A percentile compares a stretch with the other conserved stretches of the same genome.
Conservation (phyloP, 2,329 filamentous ascomycete species). For the Cyphellophora europaea region DNA sequence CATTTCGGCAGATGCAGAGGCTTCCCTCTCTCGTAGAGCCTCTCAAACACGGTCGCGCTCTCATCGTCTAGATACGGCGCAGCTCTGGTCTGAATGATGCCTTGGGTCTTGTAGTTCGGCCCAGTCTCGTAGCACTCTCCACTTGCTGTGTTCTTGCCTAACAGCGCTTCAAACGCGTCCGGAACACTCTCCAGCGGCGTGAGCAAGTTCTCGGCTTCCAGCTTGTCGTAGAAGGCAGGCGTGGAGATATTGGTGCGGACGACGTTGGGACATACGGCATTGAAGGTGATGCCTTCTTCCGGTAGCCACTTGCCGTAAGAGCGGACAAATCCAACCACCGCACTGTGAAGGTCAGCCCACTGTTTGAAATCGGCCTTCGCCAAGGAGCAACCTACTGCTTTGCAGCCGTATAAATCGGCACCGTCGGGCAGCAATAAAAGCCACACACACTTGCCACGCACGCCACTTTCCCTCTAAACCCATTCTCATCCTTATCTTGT, state of each 20-base stretch:
- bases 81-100: constrained; percentile 9
- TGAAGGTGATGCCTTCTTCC: constrained; percentile 31
- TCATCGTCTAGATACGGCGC: constrained; percentile 13
- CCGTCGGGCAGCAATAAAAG: constrained; percentile 31
- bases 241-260: constrained; percentile 31
- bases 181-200: constrained; percentile 31
- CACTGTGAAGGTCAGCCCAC: constrained; percentile 2
- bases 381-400: constrained; percentile 8
- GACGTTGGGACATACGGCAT: constrained; percentile 33
- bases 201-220: constrained; percentile 26
- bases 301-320: constrained; percentile 32
- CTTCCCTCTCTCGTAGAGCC: constrained; percentile 8
- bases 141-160: constrained; percentile 25
- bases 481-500: constrained; percentile 24
- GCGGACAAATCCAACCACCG: constrained; percentile 16
- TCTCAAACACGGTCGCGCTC: constrained; percentile 8
- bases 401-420: constrained; percentile 31
- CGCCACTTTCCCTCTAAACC: constrained; percentile 27
- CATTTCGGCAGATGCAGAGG: constrained; percentile 12
- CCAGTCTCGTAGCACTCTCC: constrained; percentile 34
- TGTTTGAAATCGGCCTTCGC: not conserved
- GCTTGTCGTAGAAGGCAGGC: constrained; percentile 26
- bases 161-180: constrained; percentile 29
- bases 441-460: constrained; percentile 32
- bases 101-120: constrained; percentile 21